Evolutionary conservation across 1,284 basidiomycete genomes (phyloP), one percentile per base, ranked within the genome.

Genomic region (Tilletia walkeri): DNA sequence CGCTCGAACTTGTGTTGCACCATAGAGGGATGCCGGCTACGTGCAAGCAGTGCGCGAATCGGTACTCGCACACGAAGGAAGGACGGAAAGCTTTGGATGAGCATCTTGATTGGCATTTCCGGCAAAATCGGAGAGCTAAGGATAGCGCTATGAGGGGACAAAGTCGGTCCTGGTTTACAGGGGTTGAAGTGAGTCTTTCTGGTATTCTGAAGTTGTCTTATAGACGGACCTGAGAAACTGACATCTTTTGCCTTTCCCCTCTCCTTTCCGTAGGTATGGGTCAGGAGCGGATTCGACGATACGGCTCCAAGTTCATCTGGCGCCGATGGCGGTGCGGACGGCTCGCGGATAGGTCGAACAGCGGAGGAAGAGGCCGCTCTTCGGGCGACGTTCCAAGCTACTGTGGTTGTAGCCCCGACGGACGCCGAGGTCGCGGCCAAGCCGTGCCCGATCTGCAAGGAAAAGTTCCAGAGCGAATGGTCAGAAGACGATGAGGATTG

Each of bases 71-170:
- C 75, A 89, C 88, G 50, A 81, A 85, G 36, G 81, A 86, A 66
- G 93, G 92, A 73, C 93, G 91, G 85, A 90, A 89, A 81, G 87
- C 87, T 36, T 88, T 95, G 86, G 90, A 96, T 78, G 88, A 90
- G 69, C 96, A 99, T 82, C 88, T 99, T 77, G 96, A 99, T 84
- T 92, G 94, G 91, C 96, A 99, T 85, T 98, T 97, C 86, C 88
- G 90, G 77, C 92, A 96, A 80, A 99, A 98, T 82, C 89, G 92
- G 75, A 91, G 94, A 82, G 91, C 92, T 47, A 90, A 89, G 76
- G 92, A 95, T 82, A 90, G 90, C 56, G 86, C 88, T 9, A 92
- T 92, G 0, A 88, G 95, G 73, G 94, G 95, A 34, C 91, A 95
- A 78, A 92, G 91, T 79, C 88, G 96, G 20, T 90, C 91, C 75